These are phyloP conservation scores for Parmales sp. DNA, from an alignment of 108 stramenopile species.

Conservation along the genomic window DNA sequence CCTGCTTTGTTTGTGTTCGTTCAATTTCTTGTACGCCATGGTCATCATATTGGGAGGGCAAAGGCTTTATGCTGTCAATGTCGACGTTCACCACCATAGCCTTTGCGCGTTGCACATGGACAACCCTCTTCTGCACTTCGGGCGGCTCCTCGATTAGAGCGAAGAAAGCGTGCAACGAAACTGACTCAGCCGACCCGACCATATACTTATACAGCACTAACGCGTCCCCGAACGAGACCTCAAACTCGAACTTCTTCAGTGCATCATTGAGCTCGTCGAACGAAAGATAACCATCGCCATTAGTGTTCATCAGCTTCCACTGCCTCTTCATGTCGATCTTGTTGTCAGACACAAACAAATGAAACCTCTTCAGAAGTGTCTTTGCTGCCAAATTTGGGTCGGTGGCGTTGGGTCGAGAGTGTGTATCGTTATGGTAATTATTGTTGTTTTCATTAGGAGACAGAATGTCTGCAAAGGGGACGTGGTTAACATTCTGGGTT, in stretches of 20 bases:
- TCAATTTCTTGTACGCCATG: neutral
- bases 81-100: neutral
- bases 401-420: neutral
- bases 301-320: slow-evolving; percentile 7
- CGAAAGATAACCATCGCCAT: neutral
- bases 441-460: neutral
- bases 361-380: neutral
- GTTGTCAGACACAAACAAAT: neutral
- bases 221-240: neutral
- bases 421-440: neutral
- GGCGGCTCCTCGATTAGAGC: neutral
- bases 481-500: too few relatives aligned
- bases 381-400: neutral
- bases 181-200: neutral
- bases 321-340: neutral
- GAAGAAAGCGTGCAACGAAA: slow-evolving; percentile 1
- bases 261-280: slow-evolving; percentile 4
- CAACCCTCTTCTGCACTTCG: neutral
- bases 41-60: neutral
- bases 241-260: neutral
- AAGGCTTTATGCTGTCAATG: neutral
- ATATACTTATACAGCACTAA: neutral
- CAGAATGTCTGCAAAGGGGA: neutral
- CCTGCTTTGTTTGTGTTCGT: neutral
- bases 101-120: neutral